Percentiles rank a stretch among this genome's conserved stretches.
Conservation (phyloP, 352 stramenopile species). For the Lagenidium sp. region DNA sequence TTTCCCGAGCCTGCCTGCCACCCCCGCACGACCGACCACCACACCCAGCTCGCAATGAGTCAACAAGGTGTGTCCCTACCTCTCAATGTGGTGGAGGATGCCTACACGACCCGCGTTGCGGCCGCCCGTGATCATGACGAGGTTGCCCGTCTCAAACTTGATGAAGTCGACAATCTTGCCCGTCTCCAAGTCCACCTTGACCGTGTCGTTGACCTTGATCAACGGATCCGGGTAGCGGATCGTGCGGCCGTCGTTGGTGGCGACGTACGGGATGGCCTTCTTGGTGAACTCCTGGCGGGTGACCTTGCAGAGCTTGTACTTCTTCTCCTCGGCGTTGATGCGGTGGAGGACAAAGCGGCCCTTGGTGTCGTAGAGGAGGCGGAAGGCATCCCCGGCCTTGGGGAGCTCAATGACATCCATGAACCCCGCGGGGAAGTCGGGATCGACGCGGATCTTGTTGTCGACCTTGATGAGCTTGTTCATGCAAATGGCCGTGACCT, state of each 20-base stretch:
- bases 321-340: conserved; percentile 94
- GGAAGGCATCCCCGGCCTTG: conserved; percentile 96
- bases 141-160: conserved; percentile 98
- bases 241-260: conserved; percentile 98
- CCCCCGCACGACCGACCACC: conserved; percentile 44
- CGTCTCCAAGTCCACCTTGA: conserved; percentile 98
- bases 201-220: conserved; percentile 98
- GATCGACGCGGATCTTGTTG: conserved; percentile 95
- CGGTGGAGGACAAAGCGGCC: conserved; percentile 97
- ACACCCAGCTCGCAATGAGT: conserved; percentile 88
- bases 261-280: conserved; percentile 97
- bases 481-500: conserved; percentile 99
- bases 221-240: conserved; percentile 98
- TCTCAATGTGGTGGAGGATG: conserved; percentile 96
- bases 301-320: conserved; percentile 99
- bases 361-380: conserved; percentile 98
- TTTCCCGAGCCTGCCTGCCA: too few relatives aligned
- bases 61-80: conserved; percentile 86
- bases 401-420: conserved; percentile 99
- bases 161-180: conserved; percentile 97
- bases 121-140: conserved; percentile 96
- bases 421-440: conserved; percentile 98
- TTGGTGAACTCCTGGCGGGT: conserved; percentile 92
- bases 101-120: conserved; percentile 97
- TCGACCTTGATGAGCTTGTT: conserved; percentile 98